These are phyloP conservation scores for Fusarium pininemorale DNA, from an alignment of 2,329 filamentous ascomycete genomes.

Conservation along the genomic window DNA sequence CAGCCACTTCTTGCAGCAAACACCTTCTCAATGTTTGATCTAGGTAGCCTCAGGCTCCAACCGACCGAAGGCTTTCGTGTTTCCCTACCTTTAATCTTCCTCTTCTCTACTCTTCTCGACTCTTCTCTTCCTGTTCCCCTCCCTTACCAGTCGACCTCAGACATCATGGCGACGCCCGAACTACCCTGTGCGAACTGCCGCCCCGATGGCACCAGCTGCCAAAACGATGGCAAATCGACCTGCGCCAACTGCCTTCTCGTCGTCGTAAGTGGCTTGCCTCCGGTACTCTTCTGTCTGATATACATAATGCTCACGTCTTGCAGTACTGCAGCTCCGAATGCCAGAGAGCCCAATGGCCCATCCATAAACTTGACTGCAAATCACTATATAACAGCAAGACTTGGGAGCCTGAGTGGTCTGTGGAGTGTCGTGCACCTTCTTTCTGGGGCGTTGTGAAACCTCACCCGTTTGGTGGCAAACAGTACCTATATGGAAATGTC, in stretches of 20 bases:
- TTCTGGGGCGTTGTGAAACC: too few relatives aligned
- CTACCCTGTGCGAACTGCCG: not conserved
- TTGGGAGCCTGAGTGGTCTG: too few relatives aligned
- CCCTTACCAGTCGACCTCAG: not conserved
- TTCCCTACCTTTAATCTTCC: too few relatives aligned
- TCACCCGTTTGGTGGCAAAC: too few relatives aligned
- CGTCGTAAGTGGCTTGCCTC: not conserved
- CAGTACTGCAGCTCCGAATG: slow-evolving; percentile 18
- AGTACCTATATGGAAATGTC: too few relatives aligned
- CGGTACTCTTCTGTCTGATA: too few relatives aligned
- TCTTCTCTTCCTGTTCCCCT: too few relatives aligned
- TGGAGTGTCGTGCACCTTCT: too few relatives aligned
- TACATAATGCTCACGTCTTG: too few relatives aligned
- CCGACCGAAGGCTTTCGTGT: rapidly evolving
- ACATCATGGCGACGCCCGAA: not conserved
- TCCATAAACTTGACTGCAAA: not conserved
- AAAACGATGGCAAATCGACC: not conserved
- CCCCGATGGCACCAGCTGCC: not conserved
- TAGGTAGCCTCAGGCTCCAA: not conserved
- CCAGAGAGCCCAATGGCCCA: not conserved
- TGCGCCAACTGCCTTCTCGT: not conserved
- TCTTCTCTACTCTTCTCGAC: not conserved
- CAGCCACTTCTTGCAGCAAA: not conserved
- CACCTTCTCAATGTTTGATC: not conserved
- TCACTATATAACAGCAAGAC: too few relatives aligned